Evolutionary conservation across 2,329 filamentous ascomycete species (phyloP).

Genomic region (Zopfia rhizophila): DNA sequence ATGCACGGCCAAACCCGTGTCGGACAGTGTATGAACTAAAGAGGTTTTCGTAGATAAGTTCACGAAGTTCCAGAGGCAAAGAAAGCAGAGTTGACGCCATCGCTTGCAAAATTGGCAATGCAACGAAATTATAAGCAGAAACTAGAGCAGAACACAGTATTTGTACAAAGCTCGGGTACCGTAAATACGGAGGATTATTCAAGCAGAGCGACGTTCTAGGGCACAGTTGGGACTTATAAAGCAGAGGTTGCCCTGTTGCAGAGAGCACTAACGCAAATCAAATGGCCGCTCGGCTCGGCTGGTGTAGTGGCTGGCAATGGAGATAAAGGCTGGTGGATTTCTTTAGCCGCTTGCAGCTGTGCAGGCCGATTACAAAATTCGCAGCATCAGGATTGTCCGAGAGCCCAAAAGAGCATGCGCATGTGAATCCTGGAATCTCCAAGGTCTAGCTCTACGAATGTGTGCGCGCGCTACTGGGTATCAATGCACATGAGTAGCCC

Average conservation of each 20-base stretch:
- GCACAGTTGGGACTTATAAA: background rate
- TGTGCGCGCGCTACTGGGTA: slow-evolving; percentile 24
- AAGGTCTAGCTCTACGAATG: slow-evolving; percentile 6
- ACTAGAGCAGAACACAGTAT: background rate
- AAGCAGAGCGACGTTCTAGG: background rate
- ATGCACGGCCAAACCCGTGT: slow-evolving; percentile 37
- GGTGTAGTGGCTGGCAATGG: slow-evolving; percentile 6
- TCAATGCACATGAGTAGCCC: slow-evolving; percentile 12
- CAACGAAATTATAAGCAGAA: background rate
- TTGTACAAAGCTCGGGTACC: slow-evolving; percentile 3
- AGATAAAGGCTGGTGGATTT: slow-evolving; percentile 25
- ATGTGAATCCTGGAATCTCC: slow-evolving; percentile 12
- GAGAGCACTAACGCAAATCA: slow-evolving; percentile 20
- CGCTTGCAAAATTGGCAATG: slow-evolving; percentile 13
- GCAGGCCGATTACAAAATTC: slow-evolving; percentile 1
- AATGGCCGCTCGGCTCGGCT: slow-evolving; percentile 21
- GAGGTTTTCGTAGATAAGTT: slow-evolving; percentile 46
- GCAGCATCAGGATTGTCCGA: slow-evolving; percentile 9
- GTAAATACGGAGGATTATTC: background rate
- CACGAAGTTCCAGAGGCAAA: slow-evolving; percentile 45
- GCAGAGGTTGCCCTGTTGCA: background rate
- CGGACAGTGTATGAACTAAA: slow-evolving; percentile 42
- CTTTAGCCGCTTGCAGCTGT: slow-evolving; percentile 22
- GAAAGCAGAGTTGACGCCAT: slow-evolving; percentile 38
- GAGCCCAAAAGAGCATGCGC: slow-evolving; percentile 3